Evolutionary conservation across 73 alveolate genomes (phyloP).

Genomic region (Paramecium bursaria): DNA sequence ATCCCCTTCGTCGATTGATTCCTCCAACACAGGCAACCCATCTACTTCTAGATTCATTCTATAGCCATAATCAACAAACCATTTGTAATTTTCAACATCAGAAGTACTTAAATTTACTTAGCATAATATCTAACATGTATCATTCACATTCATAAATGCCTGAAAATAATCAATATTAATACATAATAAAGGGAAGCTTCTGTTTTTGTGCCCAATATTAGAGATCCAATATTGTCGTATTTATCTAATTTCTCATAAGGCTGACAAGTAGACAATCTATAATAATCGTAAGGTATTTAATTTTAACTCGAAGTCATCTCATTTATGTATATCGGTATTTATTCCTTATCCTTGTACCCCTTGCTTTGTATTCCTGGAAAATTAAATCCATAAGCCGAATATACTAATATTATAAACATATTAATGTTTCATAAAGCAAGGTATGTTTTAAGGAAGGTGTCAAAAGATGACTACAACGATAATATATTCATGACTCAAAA

Average conservation of each 20-base stretch:
- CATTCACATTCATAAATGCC: conserved; percentile 6
- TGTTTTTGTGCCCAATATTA: conserved; percentile 58
- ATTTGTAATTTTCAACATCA: conserved; percentile 46
- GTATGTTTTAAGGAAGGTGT: background rate
- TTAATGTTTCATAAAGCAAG: background rate
- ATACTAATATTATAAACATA: too few species aligned
- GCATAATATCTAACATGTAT: conserved; percentile 10
- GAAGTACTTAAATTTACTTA: background rate
- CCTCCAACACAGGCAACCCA: background rate
- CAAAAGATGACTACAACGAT: background rate
- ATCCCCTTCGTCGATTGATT: too few species aligned
- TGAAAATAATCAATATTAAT: background rate
- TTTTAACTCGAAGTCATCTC: conserved; percentile 65
- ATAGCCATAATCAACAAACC: conserved; percentile 73
- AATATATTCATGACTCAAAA: conserved; percentile 54
- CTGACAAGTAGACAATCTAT: conserved; percentile 52
- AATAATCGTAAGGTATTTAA: conserved; percentile 73
- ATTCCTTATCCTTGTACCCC: conserved; percentile 11
- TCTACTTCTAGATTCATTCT: conserved; percentile 64
- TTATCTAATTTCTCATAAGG: conserved; percentile 26
- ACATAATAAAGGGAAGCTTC: conserved; percentile 59
- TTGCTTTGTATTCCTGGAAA: conserved; percentile 46
- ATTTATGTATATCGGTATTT: conserved; percentile 14
- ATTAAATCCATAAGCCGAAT: background rate
- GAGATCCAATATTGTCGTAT: conserved; percentile 66